Evolutionary conservation across 495 filamentous ascomycete genomes (phyloP).

Genomic region (Trichocladium uniseriatum): DNA sequence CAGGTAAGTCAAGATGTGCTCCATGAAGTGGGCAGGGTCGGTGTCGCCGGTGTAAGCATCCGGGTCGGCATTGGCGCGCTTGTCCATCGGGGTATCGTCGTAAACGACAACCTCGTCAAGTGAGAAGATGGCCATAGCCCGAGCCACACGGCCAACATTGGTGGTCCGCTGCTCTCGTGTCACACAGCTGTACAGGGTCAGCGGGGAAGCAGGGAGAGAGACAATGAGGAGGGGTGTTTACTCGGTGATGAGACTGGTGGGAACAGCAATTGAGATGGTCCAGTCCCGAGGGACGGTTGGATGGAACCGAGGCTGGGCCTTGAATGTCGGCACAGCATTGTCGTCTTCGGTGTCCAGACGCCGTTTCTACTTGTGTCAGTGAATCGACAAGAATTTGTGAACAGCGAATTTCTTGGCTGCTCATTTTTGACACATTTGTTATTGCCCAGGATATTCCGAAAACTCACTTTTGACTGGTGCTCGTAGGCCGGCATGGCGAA

Average conservation of each 20-base stretch:
- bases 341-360: conserved; percentile 32
- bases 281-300: conserved; percentile 33
- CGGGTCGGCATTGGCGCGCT: conserved; percentile 33
- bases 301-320: conserved; percentile 22
- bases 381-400: too few species aligned
- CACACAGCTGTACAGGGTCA: conserved; percentile 26
- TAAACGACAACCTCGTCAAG: conserved; percentile 72
- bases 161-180: conserved; percentile 56
- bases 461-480: conserved; percentile 18
- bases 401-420: too few species aligned
- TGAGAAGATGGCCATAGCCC: conserved; percentile 63
- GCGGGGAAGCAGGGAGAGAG: neutral
- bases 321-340: conserved; percentile 11
- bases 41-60: conserved; percentile 52
- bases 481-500: conserved; percentile 10
- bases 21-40: conserved; percentile 61
- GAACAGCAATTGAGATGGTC: conserved; percentile 41
- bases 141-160: conserved; percentile 58
- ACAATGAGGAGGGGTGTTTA: conserved; percentile 18
- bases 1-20: conserved; percentile 62
- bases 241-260: conserved; percentile 41
- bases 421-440: too few species aligned
- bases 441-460: neutral
- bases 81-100: conserved; percentile 45
- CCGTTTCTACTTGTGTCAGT: conserved; percentile 26